Conservation (phyloP, 495 filamentous ascomycete genomes). For the Durotheca rogersii region DNA sequence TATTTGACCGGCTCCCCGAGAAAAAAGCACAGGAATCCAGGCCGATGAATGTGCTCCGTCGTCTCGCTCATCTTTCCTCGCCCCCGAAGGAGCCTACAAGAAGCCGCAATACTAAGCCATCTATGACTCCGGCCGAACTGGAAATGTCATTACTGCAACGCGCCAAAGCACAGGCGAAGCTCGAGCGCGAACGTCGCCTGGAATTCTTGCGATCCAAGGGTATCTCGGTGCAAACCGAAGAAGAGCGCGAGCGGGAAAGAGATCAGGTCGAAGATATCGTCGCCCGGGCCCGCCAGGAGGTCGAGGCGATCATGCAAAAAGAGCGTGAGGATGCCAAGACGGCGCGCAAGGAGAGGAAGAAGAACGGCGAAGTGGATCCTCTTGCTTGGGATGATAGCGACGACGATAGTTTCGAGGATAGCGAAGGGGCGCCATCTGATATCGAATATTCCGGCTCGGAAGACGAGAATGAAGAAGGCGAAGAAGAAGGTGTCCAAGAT, state of each 20-base stretch:
- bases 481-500: slow-evolving; percentile 14
- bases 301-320: slow-evolving; percentile 70
- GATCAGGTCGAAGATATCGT: slow-evolving; percentile 84
- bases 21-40: slow-evolving; percentile 59
- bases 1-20: slow-evolving; percentile 69
- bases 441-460: slow-evolving; percentile 52
- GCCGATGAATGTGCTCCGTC: slow-evolving; percentile 67
- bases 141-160: slow-evolving; percentile 64
- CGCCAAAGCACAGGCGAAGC: slow-evolving; percentile 75
- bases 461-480: slow-evolving; percentile 39
- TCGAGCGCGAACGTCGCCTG: slow-evolving; percentile 76
- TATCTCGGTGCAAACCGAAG: slow-evolving; percentile 77
- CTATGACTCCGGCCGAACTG: slow-evolving; percentile 69
- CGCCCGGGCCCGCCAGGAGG: slow-evolving; percentile 78
- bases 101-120: slow-evolving; percentile 38
- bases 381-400: slow-evolving; percentile 64
- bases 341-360: slow-evolving; percentile 52
- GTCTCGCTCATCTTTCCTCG: slow-evolving; percentile 73
- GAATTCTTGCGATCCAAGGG: slow-evolving; percentile 75
- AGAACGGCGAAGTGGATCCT: slow-evolving; percentile 50
- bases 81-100: slow-evolving; percentile 50
- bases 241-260: slow-evolving; percentile 76
- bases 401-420: slow-evolving; percentile 57
- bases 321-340: slow-evolving; percentile 72
- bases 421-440: slow-evolving; percentile 47